Base-by-base conservation (phyloP, 345 rosid genomes). In the Carallia pectinifolia region DNA sequence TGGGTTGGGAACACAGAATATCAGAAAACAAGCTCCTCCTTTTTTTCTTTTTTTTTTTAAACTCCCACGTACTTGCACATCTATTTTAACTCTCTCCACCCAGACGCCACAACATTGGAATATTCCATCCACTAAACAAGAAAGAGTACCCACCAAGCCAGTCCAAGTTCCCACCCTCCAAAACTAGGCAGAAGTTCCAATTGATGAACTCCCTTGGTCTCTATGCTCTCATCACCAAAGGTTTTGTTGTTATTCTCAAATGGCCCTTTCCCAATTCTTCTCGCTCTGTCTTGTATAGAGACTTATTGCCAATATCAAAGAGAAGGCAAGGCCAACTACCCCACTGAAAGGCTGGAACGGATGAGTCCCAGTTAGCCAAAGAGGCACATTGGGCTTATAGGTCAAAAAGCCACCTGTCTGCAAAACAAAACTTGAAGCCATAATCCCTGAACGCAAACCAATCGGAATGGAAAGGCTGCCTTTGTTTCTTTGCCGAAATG, bases 281-380 rank as follows among this genome's bases (percentile, higher is more conserved):
- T 18, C 44, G 17, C 30, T 72, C 55, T 76, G 79, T 73, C 85
- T 87, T 36, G 96, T 96, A 68, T 90, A 86, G 37, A 89, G 76
- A 65, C 75, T 30, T 53, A 86, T 23, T 53, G 98, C 95, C 74
- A 91, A 58, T 50, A 79, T 64, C 18, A 80, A 66, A 71, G 92
- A 50, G 71, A 84, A 84, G 60, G 77, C 79, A 76, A 90, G 69
- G 67, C 98, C 98, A 37, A 90, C 88, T 13, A 79, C 70, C 70
- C 97, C 98, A 38, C 90, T 86, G 50, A 91, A 90, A 52, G 98
- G 96, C 81, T 91, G 88, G 67, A 84, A 84, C 2, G 90, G 90
- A 63, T 77, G 87, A 67, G 75, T 84, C 40, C 92, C 92, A 1
- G 86, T 84, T 7, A 90, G 39, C 98, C 95, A 94, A 12, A 64